These are phyloP conservation scores for Fraxinus excelsior DNA, from an alignment of 257 asterid species.

Conservation along the genomic window DNA sequence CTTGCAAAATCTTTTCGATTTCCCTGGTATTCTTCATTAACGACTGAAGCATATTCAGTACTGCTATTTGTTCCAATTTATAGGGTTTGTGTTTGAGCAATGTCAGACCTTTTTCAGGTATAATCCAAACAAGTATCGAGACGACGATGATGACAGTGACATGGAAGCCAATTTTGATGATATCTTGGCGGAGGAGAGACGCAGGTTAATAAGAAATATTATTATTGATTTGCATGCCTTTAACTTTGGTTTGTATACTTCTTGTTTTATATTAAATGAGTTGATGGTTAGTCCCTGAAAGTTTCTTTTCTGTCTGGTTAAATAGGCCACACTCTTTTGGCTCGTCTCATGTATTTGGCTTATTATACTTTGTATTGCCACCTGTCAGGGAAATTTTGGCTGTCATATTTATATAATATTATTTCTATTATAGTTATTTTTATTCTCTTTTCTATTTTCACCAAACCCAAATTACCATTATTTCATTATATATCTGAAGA, in stretches of 20 bases:
- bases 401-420: neutral
- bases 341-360: too few species aligned
- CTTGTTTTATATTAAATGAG: neutral
- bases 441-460: too few species aligned
- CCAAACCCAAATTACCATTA: too few species aligned
- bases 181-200: constrained; percentile 66
- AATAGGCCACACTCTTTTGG: neutral
- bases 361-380: neutral
- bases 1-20: neutral
- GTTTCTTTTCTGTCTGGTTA: neutral
- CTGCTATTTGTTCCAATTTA: constrained; percentile 4
- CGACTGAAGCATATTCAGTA: neutral
- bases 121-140: constrained; percentile 54
- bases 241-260: neutral
- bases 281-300: neutral
- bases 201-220: constrained; percentile 55
- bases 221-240: neutral
- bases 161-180: constrained; percentile 83
- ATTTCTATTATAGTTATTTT: too few species aligned
- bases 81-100: neutral
- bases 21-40: neutral
- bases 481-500: too few species aligned
- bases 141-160: constrained; percentile 69
- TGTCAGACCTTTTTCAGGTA: constrained; percentile 49
- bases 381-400: neutral